Conservation (phyloP, 1,139 yeast genomes). For the Pichia sp. region DNA sequence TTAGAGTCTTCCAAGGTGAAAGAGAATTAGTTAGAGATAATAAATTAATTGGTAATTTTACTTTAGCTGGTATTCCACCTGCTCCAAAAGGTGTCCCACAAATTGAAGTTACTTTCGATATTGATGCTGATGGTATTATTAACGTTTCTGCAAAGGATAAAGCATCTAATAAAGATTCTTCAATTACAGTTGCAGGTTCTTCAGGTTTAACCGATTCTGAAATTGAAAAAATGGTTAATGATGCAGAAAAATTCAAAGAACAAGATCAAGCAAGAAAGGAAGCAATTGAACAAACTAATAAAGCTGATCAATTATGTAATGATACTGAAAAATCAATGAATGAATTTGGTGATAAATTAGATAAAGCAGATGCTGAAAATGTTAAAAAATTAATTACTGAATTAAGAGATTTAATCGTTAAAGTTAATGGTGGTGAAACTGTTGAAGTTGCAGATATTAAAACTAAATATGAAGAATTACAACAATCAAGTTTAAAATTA, state of each 20-base stretch:
- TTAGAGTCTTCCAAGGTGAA: constrained; percentile 99
- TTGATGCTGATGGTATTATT: constrained; percentile 98
- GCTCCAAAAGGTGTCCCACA: constrained; percentile 99
- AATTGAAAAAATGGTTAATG: constrained; percentile 97
- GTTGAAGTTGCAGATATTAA: constrained; percentile 80
- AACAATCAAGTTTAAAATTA: constrained; percentile 84
- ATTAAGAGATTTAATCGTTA: constrained; percentile 85
- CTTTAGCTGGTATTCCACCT: constrained; percentile 94
- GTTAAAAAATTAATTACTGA: constrained; percentile 70
- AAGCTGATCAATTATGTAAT: constrained; percentile 93
- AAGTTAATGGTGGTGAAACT: constrained; percentile 87
- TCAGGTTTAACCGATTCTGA: constrained; percentile 95
- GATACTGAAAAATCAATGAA: constrained; percentile 92
- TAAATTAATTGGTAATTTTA: constrained; percentile 97
- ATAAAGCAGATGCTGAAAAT: constrained; percentile 80
- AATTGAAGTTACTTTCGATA: constrained; percentile 95
- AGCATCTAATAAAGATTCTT: constrained; percentile 97
- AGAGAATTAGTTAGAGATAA: constrained; percentile 98
- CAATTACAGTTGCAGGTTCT: constrained; percentile 97
- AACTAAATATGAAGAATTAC: constrained; percentile 91
- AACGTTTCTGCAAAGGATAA: constrained; percentile 98
- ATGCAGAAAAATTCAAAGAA: constrained; percentile 96
- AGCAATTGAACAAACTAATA: constrained; percentile 92
- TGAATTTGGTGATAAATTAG: constrained; percentile 92
- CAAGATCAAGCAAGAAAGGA: constrained; percentile 89